Percentiles rank a stretch among this genome's conserved stretches.
phyloP scores from a whole-genome alignment of 2,329 filamentous ascomycete species.

The Pyricularia sp. region DNA sequence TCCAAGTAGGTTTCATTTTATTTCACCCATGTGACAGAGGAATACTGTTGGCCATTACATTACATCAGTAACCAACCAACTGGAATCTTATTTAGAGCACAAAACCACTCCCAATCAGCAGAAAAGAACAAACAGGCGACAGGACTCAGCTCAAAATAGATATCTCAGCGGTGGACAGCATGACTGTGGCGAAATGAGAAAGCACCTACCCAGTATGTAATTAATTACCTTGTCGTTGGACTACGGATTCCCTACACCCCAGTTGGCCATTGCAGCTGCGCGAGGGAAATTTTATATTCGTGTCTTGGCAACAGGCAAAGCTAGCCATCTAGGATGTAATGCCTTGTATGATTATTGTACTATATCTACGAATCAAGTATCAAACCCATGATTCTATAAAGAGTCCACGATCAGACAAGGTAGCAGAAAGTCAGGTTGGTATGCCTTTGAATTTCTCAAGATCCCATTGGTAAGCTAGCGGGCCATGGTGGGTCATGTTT shows the following conservation, averaged over 20 bases:
- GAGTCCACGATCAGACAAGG: too few relatives aligned
- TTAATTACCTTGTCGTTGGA: not conserved
- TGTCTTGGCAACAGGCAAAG: not conserved
- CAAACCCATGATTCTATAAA: too few relatives aligned
- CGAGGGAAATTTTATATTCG: not conserved
- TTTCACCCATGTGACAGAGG: not conserved
- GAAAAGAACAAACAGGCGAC: not conserved
- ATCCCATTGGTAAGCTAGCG: not conserved
- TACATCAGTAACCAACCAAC: not conserved
- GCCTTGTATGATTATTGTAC: too few relatives aligned
- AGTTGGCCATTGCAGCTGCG: not conserved
- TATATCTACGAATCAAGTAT: too few relatives aligned
- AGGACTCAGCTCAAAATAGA: not conserved
- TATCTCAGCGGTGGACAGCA: not conserved
- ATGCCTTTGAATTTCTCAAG: not conserved
- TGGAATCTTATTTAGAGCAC: not conserved
- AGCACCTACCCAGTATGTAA: too few relatives aligned
- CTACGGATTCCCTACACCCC: not conserved
- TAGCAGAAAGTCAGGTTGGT: not conserved
- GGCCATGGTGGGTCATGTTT: not conserved
- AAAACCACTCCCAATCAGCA: not conserved
- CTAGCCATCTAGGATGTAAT: too few relatives aligned
- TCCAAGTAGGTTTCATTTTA: not conserved
- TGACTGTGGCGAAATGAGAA: not conserved
- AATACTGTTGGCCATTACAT: not conserved